Percentiles rank a stretch among this genome's conserved stretches.
Evolutionary conservation across 208 protist genomes (phyloP).

Genomic region (Lotmaria passim): DNA sequence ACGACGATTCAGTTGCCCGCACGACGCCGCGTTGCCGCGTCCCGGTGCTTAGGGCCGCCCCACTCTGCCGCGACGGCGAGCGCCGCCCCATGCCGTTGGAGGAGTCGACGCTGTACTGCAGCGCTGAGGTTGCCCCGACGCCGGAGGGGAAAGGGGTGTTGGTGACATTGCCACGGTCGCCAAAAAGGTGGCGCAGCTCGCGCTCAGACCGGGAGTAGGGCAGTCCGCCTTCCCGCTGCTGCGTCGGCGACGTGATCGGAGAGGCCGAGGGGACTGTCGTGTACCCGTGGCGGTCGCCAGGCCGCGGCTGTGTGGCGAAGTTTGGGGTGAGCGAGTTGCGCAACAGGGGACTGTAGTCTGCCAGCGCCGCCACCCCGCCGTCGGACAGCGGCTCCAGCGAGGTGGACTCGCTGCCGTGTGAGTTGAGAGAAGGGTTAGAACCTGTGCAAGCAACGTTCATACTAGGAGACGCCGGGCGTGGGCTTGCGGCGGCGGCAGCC

Average conservation of each 20-base stretch:
- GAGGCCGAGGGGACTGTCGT: not conserved
- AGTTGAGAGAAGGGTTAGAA: conserved; percentile 9
- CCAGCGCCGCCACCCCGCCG: not conserved
- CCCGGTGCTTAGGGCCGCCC: not conserved
- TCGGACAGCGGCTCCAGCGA: not conserved
- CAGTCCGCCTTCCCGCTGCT: conserved; percentile 10
- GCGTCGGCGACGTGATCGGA: not conserved
- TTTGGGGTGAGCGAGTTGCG: conserved; percentile 6
- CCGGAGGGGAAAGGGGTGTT: not conserved
- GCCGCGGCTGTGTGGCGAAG: not conserved
- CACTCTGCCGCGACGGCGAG: conserved; percentile 15
- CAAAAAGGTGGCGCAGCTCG: conserved; percentile 30
- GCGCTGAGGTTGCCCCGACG: not conserved
- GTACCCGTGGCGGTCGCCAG: not conserved
- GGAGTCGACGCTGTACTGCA: conserved; percentile 11
- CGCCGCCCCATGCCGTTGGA: conserved; percentile 8
- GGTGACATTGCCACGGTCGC: conserved; percentile 10
- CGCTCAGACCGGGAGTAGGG: conserved; percentile 21
- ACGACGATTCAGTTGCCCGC: conserved; percentile 31
- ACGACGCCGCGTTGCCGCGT: conserved; percentile 30
- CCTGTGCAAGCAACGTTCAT: not conserved
- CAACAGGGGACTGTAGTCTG: conserved; percentile 9
- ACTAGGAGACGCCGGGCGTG: conserved; percentile 8
- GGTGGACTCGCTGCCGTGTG: conserved; percentile 11
- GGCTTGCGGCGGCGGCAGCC: not conserved